These are phyloP conservation scores for Daldinia caldariorum DNA, from an alignment of 495 filamentous ascomycete species.

Conservation along the genomic window DNA sequence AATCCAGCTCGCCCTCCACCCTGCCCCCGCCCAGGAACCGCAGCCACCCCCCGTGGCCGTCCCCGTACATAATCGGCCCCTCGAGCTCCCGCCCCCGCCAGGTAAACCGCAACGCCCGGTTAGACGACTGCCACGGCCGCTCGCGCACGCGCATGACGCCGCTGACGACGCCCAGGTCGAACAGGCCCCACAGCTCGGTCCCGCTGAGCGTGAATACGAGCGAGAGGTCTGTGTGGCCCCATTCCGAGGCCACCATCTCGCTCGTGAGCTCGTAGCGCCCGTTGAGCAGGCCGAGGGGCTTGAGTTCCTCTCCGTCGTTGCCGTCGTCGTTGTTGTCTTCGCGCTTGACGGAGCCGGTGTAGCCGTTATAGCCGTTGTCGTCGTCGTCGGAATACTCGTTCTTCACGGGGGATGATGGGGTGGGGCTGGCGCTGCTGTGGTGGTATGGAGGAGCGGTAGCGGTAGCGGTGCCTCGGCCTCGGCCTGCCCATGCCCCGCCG, in stretches of 20 bases:
- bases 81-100: conserved; percentile 49
- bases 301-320: conserved; percentile 10
- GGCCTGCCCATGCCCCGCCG: not conserved
- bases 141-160: conserved; percentile 45
- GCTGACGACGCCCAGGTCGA: conserved; percentile 46
- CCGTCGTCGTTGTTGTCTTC: conserved; percentile 18
- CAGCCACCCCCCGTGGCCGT: conserved; percentile 38
- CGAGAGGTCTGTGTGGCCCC: conserved; percentile 18
- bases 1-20: conserved; percentile 43
- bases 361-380: not conserved
- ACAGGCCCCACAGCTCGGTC: conserved; percentile 47
- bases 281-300: conserved; percentile 55
- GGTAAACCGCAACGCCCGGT: conserved; percentile 26
- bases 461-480: not conserved
- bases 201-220: conserved; percentile 50
- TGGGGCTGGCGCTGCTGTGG: not conserved
- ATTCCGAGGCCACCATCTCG: conserved; percentile 24
- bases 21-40: conserved; percentile 47
- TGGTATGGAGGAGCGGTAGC: too few species aligned
- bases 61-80: conserved; percentile 17
- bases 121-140: conserved; percentile 47
- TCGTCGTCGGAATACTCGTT: not conserved
- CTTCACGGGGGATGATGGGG: not conserved
- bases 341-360: not conserved
- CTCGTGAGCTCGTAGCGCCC: conserved; percentile 55